Conservation (phyloP, 257 asterid species). For the Solanum virginianum region DNA sequence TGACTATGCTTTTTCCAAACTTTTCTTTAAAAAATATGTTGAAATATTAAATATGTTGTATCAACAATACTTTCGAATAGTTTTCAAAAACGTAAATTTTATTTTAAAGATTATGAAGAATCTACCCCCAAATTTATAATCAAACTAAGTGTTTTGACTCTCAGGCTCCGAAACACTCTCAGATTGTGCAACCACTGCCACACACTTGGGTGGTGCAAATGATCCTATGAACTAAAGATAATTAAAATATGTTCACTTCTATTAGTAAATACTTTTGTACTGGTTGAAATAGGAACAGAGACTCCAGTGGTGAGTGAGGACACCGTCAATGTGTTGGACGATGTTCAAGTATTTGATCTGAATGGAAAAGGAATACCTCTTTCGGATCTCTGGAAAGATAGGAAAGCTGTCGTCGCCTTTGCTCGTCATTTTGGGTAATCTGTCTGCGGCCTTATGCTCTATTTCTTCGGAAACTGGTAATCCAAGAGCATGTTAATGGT, state of each 20-base stretch:
- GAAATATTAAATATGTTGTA: no score
- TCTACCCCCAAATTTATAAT: no score
- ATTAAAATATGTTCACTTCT: not conserved
- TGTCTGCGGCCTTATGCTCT: not conserved
- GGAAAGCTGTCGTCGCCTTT: conserved; percentile 92
- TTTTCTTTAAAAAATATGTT: no score
- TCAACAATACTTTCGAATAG: no score
- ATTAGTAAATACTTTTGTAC: not conserved
- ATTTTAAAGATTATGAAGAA: no score
- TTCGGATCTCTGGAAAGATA: conserved; percentile 86
- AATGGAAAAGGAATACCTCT: conserved; percentile 50
- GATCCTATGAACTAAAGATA: not conserved
- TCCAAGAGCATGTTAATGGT: not conserved
- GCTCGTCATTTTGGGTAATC: conserved; percentile 96
- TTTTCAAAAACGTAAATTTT: no score
- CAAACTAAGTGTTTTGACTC: no score
- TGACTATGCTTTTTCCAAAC: no score
- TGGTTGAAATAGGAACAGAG: conserved; percentile 29
- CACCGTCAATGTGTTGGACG: conserved; percentile 36
- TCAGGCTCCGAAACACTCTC: no score
- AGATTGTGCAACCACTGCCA: no score
- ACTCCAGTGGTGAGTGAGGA: conserved; percentile 27
- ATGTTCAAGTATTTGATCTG: conserved; percentile 49
- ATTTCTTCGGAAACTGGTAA: not conserved
- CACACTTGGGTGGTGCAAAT: not conserved